Percentiles rank a stretch among this genome's conserved stretches.
Evolutionary conservation across 2,329 filamentous ascomycete species (phyloP).

Genomic region (Ilyonectria mors-panacis): DNA sequence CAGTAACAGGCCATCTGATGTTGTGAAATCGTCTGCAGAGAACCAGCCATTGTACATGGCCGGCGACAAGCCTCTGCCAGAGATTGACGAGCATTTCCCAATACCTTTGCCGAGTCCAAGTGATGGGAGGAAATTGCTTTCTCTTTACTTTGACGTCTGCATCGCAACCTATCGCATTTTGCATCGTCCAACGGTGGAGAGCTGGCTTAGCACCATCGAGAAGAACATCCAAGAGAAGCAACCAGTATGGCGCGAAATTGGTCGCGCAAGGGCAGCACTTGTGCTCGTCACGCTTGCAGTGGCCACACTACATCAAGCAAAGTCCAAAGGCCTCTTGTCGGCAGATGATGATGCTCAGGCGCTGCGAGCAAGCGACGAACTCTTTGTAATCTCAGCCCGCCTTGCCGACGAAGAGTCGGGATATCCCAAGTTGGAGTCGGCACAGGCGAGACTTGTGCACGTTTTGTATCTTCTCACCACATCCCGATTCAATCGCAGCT

Average conservation of each 20-base stretch:
- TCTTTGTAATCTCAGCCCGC: constrained; percentile 58
- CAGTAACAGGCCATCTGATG: constrained; percentile 44
- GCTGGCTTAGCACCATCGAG: constrained; percentile 61
- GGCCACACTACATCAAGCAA: constrained; percentile 61
- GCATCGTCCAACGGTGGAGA: constrained; percentile 66
- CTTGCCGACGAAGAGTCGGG: constrained; percentile 67
- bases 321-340: constrained; percentile 47
- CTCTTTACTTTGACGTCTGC: constrained; percentile 72
- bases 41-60: constrained; percentile 64
- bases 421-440: constrained; percentile 67
- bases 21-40: constrained; percentile 43
- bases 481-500: constrained; percentile 72
- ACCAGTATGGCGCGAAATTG: constrained; percentile 57
- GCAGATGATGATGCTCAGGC: constrained; percentile 46
- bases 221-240: constrained; percentile 54
- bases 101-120: constrained; percentile 57
- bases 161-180: constrained; percentile 73
- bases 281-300: constrained; percentile 65
- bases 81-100: constrained; percentile 46
- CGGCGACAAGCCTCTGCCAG: constrained; percentile 65
- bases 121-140: constrained; percentile 55
- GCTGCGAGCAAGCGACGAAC: constrained; percentile 54
- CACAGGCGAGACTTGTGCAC: constrained; percentile 71
- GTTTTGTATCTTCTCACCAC: constrained; percentile 72
- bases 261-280: constrained; percentile 62